Conservation (phyloP, 2,329 filamentous ascomycete genomes). For the Paraphaeosphaeria sporulosa region DNA sequence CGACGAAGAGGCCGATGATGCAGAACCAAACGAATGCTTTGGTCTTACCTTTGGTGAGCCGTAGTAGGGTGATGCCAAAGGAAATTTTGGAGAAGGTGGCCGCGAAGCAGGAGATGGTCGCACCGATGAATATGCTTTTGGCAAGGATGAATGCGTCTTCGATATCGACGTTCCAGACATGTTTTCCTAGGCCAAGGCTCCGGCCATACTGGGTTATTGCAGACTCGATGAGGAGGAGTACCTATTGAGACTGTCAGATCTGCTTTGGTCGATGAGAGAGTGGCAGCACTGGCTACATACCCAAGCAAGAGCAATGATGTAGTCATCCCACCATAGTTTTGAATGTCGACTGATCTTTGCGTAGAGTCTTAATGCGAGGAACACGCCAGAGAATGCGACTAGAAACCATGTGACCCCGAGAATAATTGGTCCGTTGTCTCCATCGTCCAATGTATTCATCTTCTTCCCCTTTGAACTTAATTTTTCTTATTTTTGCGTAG, state of each 20-base stretch:
- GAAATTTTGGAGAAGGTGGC: slow-evolving; percentile 38
- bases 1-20: slow-evolving; percentile 31
- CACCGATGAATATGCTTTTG: slow-evolving; percentile 24
- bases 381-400: slow-evolving; percentile 28
- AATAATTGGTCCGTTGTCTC: slow-evolving; percentile 34
- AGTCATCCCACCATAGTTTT: slow-evolving; percentile 40
- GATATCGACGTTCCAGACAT: slow-evolving; percentile 23
- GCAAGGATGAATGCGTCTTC: slow-evolving; percentile 27
- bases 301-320: slow-evolving; percentile 37
- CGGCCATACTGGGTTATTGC: slow-evolving; percentile 31
- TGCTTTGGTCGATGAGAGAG: not conserved
- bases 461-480: not conserved
- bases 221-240: slow-evolving; percentile 30
- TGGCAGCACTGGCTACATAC: slow-evolving; percentile 16
- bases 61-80: slow-evolving; percentile 38
- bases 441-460: not conserved
- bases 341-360: slow-evolving; percentile 35
- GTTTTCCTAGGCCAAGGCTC: slow-evolving; percentile 34
- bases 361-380: slow-evolving; percentile 35
- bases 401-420: slow-evolving; percentile 37
- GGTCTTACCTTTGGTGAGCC: slow-evolving; percentile 25
- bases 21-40: slow-evolving; percentile 35
- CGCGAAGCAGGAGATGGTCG: slow-evolving; percentile 35
- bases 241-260: slow-evolving; percentile 16
- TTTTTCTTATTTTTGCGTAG: not conserved